A percentile compares a stretch with the other conserved stretches of the same genome.
Evolutionary conservation across 176 grass and related monocot species (phyloP).

Genomic region (Oryza australiensis): DNA sequence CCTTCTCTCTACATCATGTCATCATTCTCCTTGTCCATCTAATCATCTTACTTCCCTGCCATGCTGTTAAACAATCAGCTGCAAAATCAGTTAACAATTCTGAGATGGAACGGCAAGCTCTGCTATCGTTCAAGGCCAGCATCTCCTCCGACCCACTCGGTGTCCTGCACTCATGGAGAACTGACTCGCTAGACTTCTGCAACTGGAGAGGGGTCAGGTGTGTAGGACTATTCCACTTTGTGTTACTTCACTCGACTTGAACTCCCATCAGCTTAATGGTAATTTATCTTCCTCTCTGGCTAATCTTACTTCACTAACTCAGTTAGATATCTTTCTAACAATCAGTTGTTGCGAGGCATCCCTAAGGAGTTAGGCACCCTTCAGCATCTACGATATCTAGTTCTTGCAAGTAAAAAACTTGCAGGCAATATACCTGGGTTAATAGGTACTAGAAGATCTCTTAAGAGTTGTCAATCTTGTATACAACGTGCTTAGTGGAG

Average conservation of each 20-base stretch:
- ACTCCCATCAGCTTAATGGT: neutral
- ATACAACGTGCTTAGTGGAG: neutral
- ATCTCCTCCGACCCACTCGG: neutral
- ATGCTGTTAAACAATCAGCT: neutral
- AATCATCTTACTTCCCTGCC: neutral
- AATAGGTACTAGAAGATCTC: neutral
- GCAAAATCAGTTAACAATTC: neutral
- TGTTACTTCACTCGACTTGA: conserved; percentile 18
- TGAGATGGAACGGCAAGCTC: conserved; percentile 13
- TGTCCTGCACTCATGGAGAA: conserved; percentile 18
- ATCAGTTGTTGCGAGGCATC: neutral
- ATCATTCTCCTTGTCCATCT: neutral
- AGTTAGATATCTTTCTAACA: conserved; percentile 29
- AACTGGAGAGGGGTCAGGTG: conserved; percentile 27
- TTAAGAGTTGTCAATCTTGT: neutral
- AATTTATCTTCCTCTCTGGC: conserved; percentile 11
- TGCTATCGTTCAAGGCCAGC: conserved; percentile 38
- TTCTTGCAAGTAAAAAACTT: neutral
- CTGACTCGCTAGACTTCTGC: neutral
- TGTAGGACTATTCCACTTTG: neutral
- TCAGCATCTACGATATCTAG: neutral
- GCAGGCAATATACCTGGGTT: neutral
- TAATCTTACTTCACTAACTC: conserved; percentile 41
- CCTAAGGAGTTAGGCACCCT: neutral
- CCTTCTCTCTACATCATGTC: neutral